phyloP scores from a whole-genome alignment of 345 rosid genomes.

The Populus pruinosa region DNA sequence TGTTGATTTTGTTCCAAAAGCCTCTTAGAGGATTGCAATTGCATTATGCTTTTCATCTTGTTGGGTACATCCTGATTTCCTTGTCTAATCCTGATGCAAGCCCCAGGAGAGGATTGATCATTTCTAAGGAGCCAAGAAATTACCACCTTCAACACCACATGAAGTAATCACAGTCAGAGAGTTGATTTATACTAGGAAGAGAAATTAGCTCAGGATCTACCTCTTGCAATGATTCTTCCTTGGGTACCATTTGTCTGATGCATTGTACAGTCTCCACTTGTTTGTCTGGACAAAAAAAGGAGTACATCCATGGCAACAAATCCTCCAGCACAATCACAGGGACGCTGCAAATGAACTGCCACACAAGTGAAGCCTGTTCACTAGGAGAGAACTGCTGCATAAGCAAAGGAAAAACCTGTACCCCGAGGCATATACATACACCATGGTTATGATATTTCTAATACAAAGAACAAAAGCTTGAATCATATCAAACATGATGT shows the following conservation, averaged over 20 bases:
- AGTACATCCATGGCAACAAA: constrained; percentile 61
- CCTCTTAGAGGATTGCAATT: constrained; percentile 21
- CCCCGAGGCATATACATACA: constrained; percentile 3
- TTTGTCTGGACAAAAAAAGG: constrained; percentile 45
- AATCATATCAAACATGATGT: background rate
- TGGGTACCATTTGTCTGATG: constrained; percentile 41
- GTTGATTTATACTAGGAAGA: constrained; percentile 6
- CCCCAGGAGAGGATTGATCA: constrained; percentile 24
- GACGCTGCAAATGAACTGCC: constrained; percentile 65
- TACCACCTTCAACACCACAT: constrained; percentile 46
- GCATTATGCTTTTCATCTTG: constrained; percentile 22
- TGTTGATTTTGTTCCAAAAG: constrained; percentile 29
- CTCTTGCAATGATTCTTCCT: constrained; percentile 53
- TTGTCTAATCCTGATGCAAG: constrained; percentile 20
- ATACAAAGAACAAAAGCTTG: background rate
- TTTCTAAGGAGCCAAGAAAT: constrained; percentile 45
- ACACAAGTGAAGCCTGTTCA: constrained; percentile 60
- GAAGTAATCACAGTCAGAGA: constrained; percentile 19
- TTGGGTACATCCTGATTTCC: constrained; percentile 22
- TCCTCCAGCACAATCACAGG: constrained; percentile 61
- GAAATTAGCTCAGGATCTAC: constrained; percentile 34
- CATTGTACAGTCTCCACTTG: constrained; percentile 35
- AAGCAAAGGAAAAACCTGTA: constrained; percentile 69
- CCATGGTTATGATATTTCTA: background rate
- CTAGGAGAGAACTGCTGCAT: constrained; percentile 46